These are phyloP conservation scores for Mycena floridula DNA, from an alignment of 768 basidiomycete species.

Conservation along the genomic window DNA sequence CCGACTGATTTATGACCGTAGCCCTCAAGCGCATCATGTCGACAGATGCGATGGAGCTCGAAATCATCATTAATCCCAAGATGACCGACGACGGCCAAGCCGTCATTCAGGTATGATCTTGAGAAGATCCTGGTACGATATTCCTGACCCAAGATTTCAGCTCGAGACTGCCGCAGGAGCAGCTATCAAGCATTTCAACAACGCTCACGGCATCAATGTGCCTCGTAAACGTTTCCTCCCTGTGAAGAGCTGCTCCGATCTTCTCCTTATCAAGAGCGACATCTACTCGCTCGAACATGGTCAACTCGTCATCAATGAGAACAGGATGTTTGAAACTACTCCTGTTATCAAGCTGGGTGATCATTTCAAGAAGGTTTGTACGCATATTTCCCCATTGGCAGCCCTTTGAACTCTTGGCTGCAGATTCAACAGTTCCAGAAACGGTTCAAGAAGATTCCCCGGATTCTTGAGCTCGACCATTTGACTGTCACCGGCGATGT, in stretches of 20 bases:
- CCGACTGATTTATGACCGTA: slow-evolving; percentile 15
- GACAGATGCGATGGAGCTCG: slow-evolving; percentile 78
- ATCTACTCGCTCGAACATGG: slow-evolving; percentile 90
- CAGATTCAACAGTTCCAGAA: slow-evolving; percentile 87
- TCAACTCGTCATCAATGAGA: slow-evolving; percentile 77
- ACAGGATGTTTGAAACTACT: slow-evolving; percentile 77
- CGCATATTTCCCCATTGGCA: no score
- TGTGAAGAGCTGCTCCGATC: slow-evolving; percentile 82
- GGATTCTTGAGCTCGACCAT: slow-evolving; percentile 88
- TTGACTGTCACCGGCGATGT: slow-evolving; percentile 92
- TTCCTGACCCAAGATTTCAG: slow-evolving; percentile 12
- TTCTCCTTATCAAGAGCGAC: slow-evolving; percentile 87
- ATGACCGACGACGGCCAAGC: slow-evolving; percentile 79
- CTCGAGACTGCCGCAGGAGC: slow-evolving; percentile 82
- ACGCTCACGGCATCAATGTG: slow-evolving; percentile 91
- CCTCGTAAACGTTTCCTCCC: slow-evolving; percentile 93
- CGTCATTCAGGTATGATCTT: slow-evolving; percentile 63
- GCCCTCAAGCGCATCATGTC: slow-evolving; percentile 92
- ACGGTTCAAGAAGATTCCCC: slow-evolving; percentile 92
- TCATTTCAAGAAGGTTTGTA: slow-evolving; percentile 86
- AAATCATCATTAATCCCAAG: slow-evolving; percentile 94
- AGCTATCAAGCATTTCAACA: slow-evolving; percentile 90
- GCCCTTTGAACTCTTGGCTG: background rate
- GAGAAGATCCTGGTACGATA: background rate
- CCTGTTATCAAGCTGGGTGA: slow-evolving; percentile 98